Evolutionary conservation across 2,329 filamentous ascomycete species (phyloP).

Genomic region (Myriosclerotinia duriaeana): DNA sequence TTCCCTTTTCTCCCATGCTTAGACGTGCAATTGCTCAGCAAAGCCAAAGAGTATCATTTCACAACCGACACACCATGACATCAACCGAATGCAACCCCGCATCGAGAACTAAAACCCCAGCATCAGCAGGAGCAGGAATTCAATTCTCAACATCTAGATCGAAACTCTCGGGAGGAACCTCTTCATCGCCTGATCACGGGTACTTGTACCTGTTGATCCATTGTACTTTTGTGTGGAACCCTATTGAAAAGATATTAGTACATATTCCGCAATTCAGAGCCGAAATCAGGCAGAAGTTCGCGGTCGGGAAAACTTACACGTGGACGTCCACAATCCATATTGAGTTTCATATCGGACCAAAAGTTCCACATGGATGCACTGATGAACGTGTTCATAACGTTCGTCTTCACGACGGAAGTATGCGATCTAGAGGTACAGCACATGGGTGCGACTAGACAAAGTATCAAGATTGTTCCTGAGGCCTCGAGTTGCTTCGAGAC

Average conservation of each 20-base stretch:
- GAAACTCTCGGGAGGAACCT: not conserved
- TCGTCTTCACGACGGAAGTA: not conserved
- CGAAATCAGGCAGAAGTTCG: too few relatives aligned
- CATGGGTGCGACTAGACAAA: not conserved
- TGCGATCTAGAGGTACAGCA: not conserved
- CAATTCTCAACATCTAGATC: not conserved
- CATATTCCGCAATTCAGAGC: not conserved
- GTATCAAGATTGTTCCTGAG: not conserved
- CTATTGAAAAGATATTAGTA: not conserved
- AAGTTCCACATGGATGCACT: not conserved
- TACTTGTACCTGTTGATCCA: not conserved
- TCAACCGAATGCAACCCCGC: too few relatives aligned
- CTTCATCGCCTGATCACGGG: not conserved
- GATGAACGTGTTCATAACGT: not conserved
- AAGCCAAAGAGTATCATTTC: too few relatives aligned
- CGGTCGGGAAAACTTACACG: not conserved
- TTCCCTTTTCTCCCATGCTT: too few relatives aligned
- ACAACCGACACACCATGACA: too few relatives aligned
- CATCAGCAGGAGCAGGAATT: not conserved
- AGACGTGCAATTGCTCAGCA: too few relatives aligned
- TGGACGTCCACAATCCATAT: not conserved
- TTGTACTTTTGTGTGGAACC: not conserved
- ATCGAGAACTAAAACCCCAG: not conserved
- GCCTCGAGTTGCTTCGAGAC: not conserved
- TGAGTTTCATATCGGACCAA: not conserved